Evolutionary conservation across 805 yeast genomes (phyloP), one percentile per base, ranked within the genome.

Genomic region (Candida pseudoglaebosa): DNA sequence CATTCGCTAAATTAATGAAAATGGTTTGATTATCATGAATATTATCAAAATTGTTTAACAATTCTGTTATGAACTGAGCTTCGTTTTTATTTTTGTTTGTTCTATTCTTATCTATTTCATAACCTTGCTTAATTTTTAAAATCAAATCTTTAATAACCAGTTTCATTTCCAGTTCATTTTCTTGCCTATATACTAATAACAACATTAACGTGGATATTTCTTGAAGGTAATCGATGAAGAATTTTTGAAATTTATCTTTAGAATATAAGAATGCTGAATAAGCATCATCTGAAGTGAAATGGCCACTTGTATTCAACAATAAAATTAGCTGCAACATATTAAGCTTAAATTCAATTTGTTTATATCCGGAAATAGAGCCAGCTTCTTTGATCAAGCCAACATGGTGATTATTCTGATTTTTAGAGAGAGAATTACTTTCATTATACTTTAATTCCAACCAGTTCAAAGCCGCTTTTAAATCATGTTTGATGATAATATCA

Each of bases 241-340:
- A 67, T 34, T 45, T 45, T 5, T 64, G 49, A 43, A 68, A 66
- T 40, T 65, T 51, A n/a, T 54, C 56, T 39, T 57, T 63, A 13
- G 71, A 57, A 41, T 68, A 67, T n/a, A 53, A 32, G 43, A 62
- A 64, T 3, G 72, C 73, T 8, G 47, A 46, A 13, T 59, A 45
- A 1, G 63, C 58, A 44, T 48, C 47, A 26, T 61, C 58, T 21
- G 56, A 19, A 14, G 38, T 40, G 37, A 49, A 52, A 13, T 38
- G 28, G 1, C 41, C 32, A 4, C 30, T 12, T 4, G 60, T 57
- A 36, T 53, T 54, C 12, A 67, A 48, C 5, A 65, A 49, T 15
- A 65, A 47, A 3, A 56, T 52, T 38, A 60, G 66, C 43, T 67
- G 69, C 12, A 67, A 55, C 51, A 65, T 53, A 47, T 66, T 71